Conservation (phyloP, 2,329 filamentous ascomycete species). For the Alternaria sp. region DNA sequence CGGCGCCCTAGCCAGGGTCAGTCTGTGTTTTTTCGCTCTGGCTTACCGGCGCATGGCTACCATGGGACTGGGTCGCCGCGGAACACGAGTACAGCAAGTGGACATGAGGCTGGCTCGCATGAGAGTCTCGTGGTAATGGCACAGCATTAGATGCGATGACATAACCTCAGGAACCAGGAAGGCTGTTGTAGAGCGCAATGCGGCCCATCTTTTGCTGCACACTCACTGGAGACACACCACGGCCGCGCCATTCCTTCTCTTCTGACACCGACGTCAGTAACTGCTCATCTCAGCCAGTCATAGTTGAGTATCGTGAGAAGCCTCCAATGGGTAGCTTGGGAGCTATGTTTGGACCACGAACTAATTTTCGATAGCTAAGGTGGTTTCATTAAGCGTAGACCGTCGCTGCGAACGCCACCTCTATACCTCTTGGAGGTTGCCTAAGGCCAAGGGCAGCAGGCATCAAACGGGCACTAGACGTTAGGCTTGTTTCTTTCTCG, state of each 20-base stretch:
- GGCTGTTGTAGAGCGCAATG: not conserved
- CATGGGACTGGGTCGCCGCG: not conserved
- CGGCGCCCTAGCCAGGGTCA: no score
- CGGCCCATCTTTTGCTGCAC: not conserved
- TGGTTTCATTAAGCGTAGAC: not conserved
- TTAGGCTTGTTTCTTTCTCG: not conserved
- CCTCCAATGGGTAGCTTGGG: not conserved
- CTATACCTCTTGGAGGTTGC: not conserved
- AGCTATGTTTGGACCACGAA: not conserved
- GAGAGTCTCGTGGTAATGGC: not conserved
- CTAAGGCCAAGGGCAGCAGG: not conserved
- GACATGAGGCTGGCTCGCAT: not conserved
- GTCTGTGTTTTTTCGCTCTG: not conserved
- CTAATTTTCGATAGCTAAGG: not conserved
- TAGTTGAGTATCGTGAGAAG: not conserved
- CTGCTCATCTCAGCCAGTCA: not conserved
- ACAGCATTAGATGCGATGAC: not conserved
- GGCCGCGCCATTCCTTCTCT: not conserved
- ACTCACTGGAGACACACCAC: not conserved
- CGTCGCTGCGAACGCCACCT: conserved; percentile 2
- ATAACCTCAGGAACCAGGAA: no score
- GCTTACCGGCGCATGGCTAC: not conserved
- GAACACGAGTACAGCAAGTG: not conserved
- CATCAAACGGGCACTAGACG: not conserved
- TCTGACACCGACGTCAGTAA: not conserved